Conservation (phyloP, 371 early-diverging fungal genomes). For the Mucor indicus region DNA sequence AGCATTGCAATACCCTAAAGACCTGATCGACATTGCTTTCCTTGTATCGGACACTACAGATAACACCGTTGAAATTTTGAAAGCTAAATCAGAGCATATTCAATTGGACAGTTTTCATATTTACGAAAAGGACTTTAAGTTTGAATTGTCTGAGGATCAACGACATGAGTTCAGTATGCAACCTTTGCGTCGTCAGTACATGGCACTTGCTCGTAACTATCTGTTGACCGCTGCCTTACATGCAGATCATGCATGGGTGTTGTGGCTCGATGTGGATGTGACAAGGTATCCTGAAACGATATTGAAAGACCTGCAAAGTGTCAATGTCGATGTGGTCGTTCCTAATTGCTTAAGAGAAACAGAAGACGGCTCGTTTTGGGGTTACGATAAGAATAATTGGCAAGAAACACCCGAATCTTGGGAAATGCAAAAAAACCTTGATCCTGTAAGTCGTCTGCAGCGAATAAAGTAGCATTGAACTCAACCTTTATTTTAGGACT, state of each 20-base stretch:
- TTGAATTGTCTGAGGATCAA: slow-evolving; percentile 43
- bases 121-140: slow-evolving; percentile 54
- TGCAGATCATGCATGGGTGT: slow-evolving; percentile 54
- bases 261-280: slow-evolving; percentile 59
- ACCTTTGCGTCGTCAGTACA: slow-evolving; percentile 46
- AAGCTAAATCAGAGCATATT: slow-evolving; percentile 31
- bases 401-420: slow-evolving; percentile 57
- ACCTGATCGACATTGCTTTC: slow-evolving; percentile 51
- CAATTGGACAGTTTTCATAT: slow-evolving; percentile 43
- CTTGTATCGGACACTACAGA: slow-evolving; percentile 58
- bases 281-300: slow-evolving; percentile 49
- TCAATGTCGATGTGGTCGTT: slow-evolving; percentile 56
- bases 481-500: slow-evolving; percentile 15
- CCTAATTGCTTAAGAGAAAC: slow-evolving; percentile 54
- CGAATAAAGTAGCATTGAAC: neutral
- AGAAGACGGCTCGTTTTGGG: slow-evolving; percentile 41
- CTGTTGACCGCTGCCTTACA: slow-evolving; percentile 48
- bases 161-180: slow-evolving; percentile 51
- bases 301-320: slow-evolving; percentile 48
- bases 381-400: slow-evolving; percentile 70
- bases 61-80: slow-evolving; percentile 41
- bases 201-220: slow-evolving; percentile 57
- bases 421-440: slow-evolving; percentile 47
- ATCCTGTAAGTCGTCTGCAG: slow-evolving; percentile 12
- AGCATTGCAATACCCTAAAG: slow-evolving; percentile 44